These are phyloP conservation scores for Hyaloscypha variabilis DNA, from an alignment of 495 filamentous ascomycete species.

Conservation along the genomic window DNA sequence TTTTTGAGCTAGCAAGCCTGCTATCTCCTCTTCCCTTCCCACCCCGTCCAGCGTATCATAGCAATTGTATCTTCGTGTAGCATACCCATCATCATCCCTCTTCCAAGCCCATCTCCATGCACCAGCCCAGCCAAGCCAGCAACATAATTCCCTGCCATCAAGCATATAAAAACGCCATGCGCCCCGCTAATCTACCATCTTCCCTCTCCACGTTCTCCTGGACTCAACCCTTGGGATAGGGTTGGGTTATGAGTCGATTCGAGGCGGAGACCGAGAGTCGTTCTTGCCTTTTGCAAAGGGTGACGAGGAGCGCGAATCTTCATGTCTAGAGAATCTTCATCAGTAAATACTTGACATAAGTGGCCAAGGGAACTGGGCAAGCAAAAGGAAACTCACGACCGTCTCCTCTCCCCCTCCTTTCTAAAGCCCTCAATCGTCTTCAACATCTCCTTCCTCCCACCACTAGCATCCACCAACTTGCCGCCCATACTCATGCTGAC, in stretches of 20 bases:
- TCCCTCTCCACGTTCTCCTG: background rate
- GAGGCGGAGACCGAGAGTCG: constrained; percentile 26
- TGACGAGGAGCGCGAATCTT: constrained; percentile 22
- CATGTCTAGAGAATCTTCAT: constrained; percentile 4
- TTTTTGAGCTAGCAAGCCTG: too few species aligned
- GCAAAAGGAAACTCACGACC: constrained; percentile 60
- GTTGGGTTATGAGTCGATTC: constrained; percentile 27
- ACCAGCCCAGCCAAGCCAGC: too few species aligned
- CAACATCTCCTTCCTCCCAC: constrained; percentile 84
- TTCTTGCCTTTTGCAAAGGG: constrained; percentile 27
- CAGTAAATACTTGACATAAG: too few species aligned
- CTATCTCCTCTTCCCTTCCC: too few species aligned
- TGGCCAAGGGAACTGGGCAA: background rate
- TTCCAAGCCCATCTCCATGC: too few species aligned
- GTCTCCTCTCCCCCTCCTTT: constrained; percentile 78
- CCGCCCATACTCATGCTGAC: constrained; percentile 92
- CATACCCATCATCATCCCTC: too few species aligned
- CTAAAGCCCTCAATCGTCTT: constrained; percentile 79
- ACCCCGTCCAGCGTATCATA: too few species aligned
- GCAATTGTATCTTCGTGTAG: too few species aligned
- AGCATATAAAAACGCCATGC: constrained; percentile 17
- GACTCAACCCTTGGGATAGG: background rate
- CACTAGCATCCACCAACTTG: constrained; percentile 73
- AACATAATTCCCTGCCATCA: background rate
- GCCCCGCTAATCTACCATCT: constrained; percentile 9